Evolutionary conservation across 345 rosid species (phyloP).

Genomic region (Salix udensis): DNA sequence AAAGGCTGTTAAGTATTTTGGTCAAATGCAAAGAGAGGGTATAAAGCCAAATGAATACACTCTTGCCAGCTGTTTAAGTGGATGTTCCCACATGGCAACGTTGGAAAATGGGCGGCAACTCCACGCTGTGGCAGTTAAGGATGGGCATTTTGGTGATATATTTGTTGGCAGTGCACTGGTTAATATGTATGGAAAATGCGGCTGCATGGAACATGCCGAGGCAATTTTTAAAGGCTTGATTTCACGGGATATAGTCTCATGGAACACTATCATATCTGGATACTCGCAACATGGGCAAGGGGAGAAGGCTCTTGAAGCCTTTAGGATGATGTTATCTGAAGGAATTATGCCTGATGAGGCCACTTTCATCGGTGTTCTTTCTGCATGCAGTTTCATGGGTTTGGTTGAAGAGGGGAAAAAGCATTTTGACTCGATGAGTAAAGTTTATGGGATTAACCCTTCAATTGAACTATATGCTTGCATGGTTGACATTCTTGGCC

Average conservation of each 20-base stretch:
- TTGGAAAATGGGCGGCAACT: conserved; percentile 37
- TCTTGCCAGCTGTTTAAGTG: conserved; percentile 38
- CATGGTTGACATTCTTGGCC: conserved; percentile 36
- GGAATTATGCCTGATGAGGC: conserved; percentile 34
- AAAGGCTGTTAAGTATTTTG: conserved; percentile 29
- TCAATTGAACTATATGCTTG: conserved; percentile 35
- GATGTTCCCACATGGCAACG: conserved; percentile 27
- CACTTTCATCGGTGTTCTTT: conserved; percentile 31
- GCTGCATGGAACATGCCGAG: conserved; percentile 41
- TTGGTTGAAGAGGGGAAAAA: conserved; percentile 34
- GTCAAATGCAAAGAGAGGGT: conserved; percentile 36
- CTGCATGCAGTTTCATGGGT: conserved; percentile 37
- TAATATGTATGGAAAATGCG: conserved; percentile 40
- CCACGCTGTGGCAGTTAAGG: conserved; percentile 32
- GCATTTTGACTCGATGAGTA: conserved; percentile 23
- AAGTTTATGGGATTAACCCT: conserved; percentile 29
- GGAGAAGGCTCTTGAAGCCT: conserved; percentile 37
- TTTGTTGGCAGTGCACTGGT: conserved; percentile 33
- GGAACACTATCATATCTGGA: conserved; percentile 37
- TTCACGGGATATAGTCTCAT: conserved; percentile 25
- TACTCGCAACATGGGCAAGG: conserved; percentile 35
- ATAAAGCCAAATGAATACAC: conserved; percentile 42
- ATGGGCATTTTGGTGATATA: conserved; percentile 23
- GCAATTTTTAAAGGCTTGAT: conserved; percentile 28
- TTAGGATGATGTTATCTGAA: conserved; percentile 34